A percentile compares a stretch with the other conserved stretches of the same genome.
Conservation (phyloP, 371 early-diverging fungal species). For the Mortierella sp. region DNA sequence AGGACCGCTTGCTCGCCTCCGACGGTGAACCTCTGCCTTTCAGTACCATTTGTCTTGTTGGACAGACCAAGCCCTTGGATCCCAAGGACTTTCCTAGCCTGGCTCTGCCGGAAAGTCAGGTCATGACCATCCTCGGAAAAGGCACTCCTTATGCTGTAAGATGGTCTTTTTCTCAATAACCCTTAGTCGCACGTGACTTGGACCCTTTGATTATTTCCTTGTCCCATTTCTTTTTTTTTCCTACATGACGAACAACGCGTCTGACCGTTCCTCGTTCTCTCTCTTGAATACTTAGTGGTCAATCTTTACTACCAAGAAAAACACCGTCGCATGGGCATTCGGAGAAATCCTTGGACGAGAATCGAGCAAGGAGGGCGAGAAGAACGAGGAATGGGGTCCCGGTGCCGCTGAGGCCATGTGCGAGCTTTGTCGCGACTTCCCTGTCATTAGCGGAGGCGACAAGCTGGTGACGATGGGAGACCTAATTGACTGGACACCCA, state of each 20-base stretch:
- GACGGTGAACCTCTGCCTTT: constrained; percentile 16
- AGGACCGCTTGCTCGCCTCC: constrained; percentile 2
- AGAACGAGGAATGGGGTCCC: constrained; percentile 17
- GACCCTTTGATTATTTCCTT: background rate
- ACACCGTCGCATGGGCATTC: background rate
- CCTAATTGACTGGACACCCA: constrained; percentile 11
- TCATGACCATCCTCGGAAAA: background rate
- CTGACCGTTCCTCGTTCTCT: background rate
- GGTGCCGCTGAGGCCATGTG: constrained; percentile 19
- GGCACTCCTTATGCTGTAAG: background rate
- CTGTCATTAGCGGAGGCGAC: constrained; percentile 2
- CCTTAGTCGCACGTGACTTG: background rate
- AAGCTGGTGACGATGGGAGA: background rate
- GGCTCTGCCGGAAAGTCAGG: background rate
- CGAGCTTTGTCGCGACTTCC: constrained; percentile 6
- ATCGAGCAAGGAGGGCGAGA: background rate
- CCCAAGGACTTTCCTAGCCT: background rate
- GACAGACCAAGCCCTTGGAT: constrained; percentile 10
- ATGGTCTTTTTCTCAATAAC: background rate
- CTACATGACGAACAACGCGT: too few species aligned
- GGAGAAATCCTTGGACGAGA: background rate
- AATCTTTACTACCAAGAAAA: background rate
- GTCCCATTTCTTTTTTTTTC: background rate
- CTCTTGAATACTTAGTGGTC: background rate
- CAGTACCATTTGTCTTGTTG: constrained; percentile 3